Base-by-base conservation (phyloP, 306 rosid species). In the Vachellia collinsii region DNA sequence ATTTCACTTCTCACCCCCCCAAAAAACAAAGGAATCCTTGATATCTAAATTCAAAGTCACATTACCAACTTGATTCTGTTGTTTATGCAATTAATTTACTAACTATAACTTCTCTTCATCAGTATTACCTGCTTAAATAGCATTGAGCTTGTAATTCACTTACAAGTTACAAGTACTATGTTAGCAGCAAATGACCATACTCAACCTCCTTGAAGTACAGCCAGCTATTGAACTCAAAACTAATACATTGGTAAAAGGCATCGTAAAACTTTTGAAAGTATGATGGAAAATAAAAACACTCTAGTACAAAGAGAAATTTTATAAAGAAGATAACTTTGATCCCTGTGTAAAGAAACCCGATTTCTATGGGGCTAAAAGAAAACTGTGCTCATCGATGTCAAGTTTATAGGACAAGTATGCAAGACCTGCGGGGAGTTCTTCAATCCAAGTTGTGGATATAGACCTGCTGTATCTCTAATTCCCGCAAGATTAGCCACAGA, bases 351-450 rank as follows among this genome's bases (percentile, higher is more conserved):
- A 65, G 37, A 59, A 59, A 17, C 43, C 39, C 61, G 73, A 59
- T 46, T 46, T 38, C 8, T n/a, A 43, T 12, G 50, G 34, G 20
- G 64, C 47, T 50, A 83, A 59, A 73, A 50, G 11, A 36, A 74
- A 70, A 65, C 64, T 23, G 54, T 54, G 75, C 17, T 50, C 64
- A 12, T 47, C 56, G 7, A 70, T 34, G 9, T n/a, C 50, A 72
- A 44, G 44, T 48, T 51, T 29, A 50, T 22, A 82, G 43, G 3
- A 38, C 22, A 72, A 71, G 56, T 19, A 79, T 71, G 69, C 75
- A 78, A 87, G 39, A 92, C 98, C 94, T 91, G 95, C 69, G 97
- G 88, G 46, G 97, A 79, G 77, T 88, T 91, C 85, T 77, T 89
- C 81, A 90, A 84, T 70, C 95, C 97, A 0, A 91, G 88, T 62